Percentiles rank a stretch among this genome's conserved stretches.
phyloP scores from a whole-genome alignment of 1,284 basidiomycete species.

The Hemileia vastatrix region DNA sequence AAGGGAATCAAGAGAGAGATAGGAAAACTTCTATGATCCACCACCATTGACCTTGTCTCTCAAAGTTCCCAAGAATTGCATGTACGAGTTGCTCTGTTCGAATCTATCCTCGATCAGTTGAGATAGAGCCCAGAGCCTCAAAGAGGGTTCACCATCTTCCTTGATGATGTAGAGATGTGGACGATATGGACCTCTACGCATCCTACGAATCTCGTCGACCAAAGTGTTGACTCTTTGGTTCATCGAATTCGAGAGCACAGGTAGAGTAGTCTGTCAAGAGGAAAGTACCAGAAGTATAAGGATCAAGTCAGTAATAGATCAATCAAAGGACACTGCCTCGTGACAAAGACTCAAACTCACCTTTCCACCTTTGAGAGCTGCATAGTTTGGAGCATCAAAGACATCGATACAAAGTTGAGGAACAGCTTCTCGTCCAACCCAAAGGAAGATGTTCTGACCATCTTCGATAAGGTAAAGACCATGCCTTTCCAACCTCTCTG shows the following conservation, averaged over 20 bases:
- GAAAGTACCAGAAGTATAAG: not conserved
- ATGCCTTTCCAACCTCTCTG: conserved; percentile 40
- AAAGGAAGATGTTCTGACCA: conserved; percentile 41
- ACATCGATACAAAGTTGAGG: conserved; percentile 42
- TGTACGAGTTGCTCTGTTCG: conserved; percentile 39
- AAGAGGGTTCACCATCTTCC: conserved; percentile 42
- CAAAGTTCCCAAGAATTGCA: conserved; percentile 40
- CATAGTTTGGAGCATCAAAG: conserved; percentile 39
- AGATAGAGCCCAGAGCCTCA: conserved; percentile 39
- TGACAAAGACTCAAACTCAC: not conserved
- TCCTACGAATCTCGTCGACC: conserved; percentile 30
- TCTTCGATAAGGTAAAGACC: conserved; percentile 43
- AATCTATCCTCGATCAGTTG: conserved; percentile 41
- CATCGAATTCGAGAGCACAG: conserved; percentile 40
- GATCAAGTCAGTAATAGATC: too few species aligned
- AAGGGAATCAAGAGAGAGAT: too few species aligned
- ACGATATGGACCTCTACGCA: conserved; percentile 34
- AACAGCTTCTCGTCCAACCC: conserved; percentile 42
- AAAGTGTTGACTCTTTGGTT: conserved; percentile 39
- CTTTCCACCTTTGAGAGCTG: conserved; percentile 36
- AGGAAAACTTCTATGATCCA: too few species aligned
- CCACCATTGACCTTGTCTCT: conserved; percentile 38
- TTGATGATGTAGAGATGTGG: conserved; percentile 41
- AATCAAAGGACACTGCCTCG: not conserved
- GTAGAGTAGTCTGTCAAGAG: conserved; percentile 29